Percentiles rank a stretch among this genome's conserved stretches.
Evolutionary conservation across 1,284 basidiomycete species (phyloP).

Genomic region (Marasmius oreades): DNA sequence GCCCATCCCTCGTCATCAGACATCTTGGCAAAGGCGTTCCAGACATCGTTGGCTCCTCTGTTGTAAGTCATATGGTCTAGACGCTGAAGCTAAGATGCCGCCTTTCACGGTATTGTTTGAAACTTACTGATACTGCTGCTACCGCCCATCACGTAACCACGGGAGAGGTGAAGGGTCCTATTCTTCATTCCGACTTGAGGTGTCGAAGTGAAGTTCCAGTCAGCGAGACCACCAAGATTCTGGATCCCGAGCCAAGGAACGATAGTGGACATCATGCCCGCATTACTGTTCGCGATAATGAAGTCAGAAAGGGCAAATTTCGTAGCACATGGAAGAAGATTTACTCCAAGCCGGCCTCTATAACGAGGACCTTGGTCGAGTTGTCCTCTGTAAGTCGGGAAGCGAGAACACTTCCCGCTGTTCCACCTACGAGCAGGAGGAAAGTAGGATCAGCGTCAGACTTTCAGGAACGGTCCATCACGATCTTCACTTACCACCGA

Average conservation of each 20-base stretch:
- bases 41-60: conserved; percentile 27
- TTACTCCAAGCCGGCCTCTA: conserved; percentile 9
- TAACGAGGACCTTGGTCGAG: conserved; percentile 5
- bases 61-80: conserved; percentile 25
- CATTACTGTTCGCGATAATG: not conserved
- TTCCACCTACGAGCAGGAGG: conserved; percentile 4
- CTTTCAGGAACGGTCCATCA: not conserved
- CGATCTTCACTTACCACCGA: conserved; percentile 1
- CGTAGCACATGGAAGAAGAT: not conserved
- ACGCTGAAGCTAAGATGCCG: not conserved
- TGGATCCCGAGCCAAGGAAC: not conserved
- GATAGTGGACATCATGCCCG: not conserved
- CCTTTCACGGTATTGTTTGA: not conserved
- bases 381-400: conserved; percentile 9
- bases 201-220: conserved; percentile 6
- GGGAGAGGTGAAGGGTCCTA: not conserved
- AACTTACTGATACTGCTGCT: conserved; percentile 4
- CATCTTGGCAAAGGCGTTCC: conserved; percentile 20
- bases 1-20: conserved; percentile 25
- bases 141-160: conserved; percentile 2
- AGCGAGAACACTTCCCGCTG: conserved; percentile 11
- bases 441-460: not conserved
- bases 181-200: conserved; percentile 2
- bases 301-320: not conserved
- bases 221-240: not conserved